These are phyloP conservation scores for Nannizziopsis barbatae DNA, from an alignment of 2,329 filamentous ascomycete genomes.

Conservation along the genomic window DNA sequence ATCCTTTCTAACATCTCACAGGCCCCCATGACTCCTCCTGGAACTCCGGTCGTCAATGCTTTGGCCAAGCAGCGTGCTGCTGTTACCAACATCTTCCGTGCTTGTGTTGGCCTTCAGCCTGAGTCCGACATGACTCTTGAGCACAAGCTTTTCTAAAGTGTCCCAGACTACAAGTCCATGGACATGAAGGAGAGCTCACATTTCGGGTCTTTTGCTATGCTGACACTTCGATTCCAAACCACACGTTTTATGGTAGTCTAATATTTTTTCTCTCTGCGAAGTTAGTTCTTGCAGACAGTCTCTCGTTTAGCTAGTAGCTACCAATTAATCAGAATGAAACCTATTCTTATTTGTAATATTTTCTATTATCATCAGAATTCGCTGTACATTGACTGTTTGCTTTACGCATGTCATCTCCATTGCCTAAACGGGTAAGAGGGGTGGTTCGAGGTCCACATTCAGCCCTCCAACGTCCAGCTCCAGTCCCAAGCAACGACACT, in stretches of 20 bases:
- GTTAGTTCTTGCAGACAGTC: not conserved
- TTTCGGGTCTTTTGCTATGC: not conserved
- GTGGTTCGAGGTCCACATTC: not conserved
- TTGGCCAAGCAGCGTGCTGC: constrained; percentile 92
- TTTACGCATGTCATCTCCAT: not conserved
- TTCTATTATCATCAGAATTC: not conserved
- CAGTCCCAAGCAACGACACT: not conserved
- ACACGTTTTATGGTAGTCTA: not conserved
- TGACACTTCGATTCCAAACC: not conserved
- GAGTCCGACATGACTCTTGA: constrained; percentile 98
- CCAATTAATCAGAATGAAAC: not conserved
- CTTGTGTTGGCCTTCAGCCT: constrained; percentile 89
- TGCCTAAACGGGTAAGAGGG: constrained; percentile 7
- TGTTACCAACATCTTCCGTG: constrained; percentile 96
- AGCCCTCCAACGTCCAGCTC: not conserved
- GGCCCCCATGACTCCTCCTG: constrained; percentile 85
- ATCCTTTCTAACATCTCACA: constrained; percentile 26
- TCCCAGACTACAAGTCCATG: not conserved
- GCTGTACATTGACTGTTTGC: not conserved
- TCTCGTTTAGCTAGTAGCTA: constrained; percentile 5
- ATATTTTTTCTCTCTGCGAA: constrained; percentile 2
- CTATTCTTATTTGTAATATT: not conserved
- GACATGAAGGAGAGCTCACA: not conserved
- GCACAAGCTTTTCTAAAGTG: constrained; percentile 77
- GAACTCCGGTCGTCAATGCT: constrained; percentile 90